Evolutionary conservation across 352 stramenopile species (phyloP), one percentile per base, ranked within the genome.

Genomic region (Phytophthora colocasiae): DNA sequence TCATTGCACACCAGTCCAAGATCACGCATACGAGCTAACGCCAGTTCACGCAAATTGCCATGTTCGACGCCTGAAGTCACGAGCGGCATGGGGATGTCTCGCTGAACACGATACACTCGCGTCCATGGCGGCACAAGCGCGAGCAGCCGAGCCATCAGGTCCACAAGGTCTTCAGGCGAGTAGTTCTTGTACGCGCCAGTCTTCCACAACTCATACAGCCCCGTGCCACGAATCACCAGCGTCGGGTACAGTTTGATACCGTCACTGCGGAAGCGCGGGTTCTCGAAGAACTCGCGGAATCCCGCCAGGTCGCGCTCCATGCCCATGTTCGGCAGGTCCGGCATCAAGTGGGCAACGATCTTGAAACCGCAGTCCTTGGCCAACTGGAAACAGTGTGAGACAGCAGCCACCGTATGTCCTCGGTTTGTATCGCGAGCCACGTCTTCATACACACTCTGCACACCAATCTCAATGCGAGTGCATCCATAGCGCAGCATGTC

Each of bases 321-420:
- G n/a, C 83, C 97, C 84, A 97, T 98, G 79, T 99, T 99, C 7
- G 97, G 97, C 49, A 99, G 70, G 73, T 99, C 96, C 0, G 97
- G 97, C 97, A 99, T 99, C 91, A 99, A 97, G 76, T 99, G 97
- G 10, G 90, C 97, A 6, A 99, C 96, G 32, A 99, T 97, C 82
- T 99, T 99, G 84, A 98, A 99, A 0, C 97, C 96, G 58, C 93
- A 98, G 78, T 99, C 97, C 71, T 99, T 98, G 9, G 83, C 71
- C 26, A 92, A 63, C 50, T 91, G 80, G 32, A 92, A 88, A 43
- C 80, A 89, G 51, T 92, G 83, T 45, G 80, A 83, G 55, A 92
- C 97, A 9, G 96, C 95, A 6, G 87, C 90, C 11, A 99, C 96
- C 1, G 97, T 98, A 76, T 99, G 97, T 8, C 97, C 97, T 26